phyloP scores from a whole-genome alignment of 2,329 filamentous ascomycete genomes.

The Fusarium sacchari region DNA sequence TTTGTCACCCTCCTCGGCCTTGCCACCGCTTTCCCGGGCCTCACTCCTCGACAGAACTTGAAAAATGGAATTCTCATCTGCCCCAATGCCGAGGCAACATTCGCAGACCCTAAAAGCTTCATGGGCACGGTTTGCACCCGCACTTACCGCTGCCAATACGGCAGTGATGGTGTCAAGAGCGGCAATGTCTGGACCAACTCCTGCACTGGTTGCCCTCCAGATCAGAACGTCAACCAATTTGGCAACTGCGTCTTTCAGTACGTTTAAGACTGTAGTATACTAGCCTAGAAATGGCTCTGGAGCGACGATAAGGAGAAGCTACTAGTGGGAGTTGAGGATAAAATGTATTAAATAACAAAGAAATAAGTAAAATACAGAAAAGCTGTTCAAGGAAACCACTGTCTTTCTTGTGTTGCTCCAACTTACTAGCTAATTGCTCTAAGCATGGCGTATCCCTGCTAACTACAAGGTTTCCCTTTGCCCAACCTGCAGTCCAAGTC shows the following conservation, averaged over 20 bases:
- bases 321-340: fast-evolving
- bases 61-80: neutral
- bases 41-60: neutral
- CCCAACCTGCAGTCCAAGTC: neutral
- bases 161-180: neutral
- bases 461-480: fast-evolving
- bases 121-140: neutral
- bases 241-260: neutral
- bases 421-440: neutral
- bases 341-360: neutral
- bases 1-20: neutral
- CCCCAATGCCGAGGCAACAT: neutral
- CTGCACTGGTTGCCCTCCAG: neutral
- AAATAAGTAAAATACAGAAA: neutral
- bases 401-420: fast-evolving
- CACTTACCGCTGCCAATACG: neutral
- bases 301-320: fast-evolving
- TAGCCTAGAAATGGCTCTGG: fast-evolving
- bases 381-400: neutral
- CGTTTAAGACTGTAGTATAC: neutral
- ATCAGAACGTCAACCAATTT: neutral
- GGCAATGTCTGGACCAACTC: neutral
- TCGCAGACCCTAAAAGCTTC: neutral
- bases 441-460: fast-evolving
- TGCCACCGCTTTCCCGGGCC: neutral